Evolutionary conservation across 495 filamentous ascomycete species (phyloP).

Genomic region (Talaromyces proteolyticus): DNA sequence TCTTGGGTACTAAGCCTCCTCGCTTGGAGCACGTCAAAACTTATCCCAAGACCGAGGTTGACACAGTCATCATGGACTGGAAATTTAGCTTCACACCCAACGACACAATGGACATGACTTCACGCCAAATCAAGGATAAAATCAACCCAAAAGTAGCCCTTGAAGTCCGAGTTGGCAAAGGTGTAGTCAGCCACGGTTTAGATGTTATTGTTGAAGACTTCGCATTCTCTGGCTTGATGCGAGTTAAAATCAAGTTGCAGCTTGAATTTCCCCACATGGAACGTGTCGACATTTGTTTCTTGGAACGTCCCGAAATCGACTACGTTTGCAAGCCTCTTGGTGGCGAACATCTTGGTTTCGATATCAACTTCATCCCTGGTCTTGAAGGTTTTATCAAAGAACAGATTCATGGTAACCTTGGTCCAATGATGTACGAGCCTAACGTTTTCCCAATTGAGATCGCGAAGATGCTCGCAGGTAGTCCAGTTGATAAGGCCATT

Average conservation of each 20-base stretch:
- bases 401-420: slow-evolving; percentile 85
- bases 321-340: slow-evolving; percentile 97
- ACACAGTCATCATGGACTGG: slow-evolving; percentile 98
- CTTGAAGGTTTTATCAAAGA: slow-evolving; percentile 91
- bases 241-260: slow-evolving; percentile 95
- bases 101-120: slow-evolving; percentile 85
- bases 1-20: slow-evolving; percentile 89
- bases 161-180: slow-evolving; percentile 89
- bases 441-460: slow-evolving; percentile 98
- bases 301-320: slow-evolving; percentile 72
- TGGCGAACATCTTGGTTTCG: slow-evolving; percentile 91
- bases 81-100: slow-evolving; percentile 98
- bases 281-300: slow-evolving; percentile 84
- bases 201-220: slow-evolving; percentile 98
- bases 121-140: slow-evolving; percentile 85
- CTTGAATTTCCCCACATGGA: slow-evolving; percentile 94
- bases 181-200: slow-evolving; percentile 89
- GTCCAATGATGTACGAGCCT: slow-evolving; percentile 94
- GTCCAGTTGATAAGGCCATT: slow-evolving; percentile 89
- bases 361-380: slow-evolving; percentile 98
- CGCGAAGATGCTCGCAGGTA: slow-evolving; percentile 97
- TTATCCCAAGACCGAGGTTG: slow-evolving; percentile 91
- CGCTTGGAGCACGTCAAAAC: slow-evolving; percentile 96
- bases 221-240: slow-evolving; percentile 89
- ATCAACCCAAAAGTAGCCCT: slow-evolving; percentile 95